Evolutionary conservation across 2,329 filamentous ascomycete species (phyloP).

Genomic region (Botryotinia calthae): DNA sequence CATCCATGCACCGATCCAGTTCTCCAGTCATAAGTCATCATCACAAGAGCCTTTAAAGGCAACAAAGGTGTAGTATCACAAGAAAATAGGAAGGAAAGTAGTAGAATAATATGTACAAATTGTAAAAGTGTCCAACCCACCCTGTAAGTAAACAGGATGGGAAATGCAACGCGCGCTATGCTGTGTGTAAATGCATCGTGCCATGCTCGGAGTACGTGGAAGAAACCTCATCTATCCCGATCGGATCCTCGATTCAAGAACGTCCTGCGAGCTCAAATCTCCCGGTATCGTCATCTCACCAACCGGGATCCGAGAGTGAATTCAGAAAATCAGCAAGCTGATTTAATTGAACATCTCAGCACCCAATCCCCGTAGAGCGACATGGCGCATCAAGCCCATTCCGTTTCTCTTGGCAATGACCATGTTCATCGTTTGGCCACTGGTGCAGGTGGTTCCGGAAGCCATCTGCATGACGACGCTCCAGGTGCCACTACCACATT

Average conservation of each 20-base stretch:
- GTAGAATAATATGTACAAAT: background rate
- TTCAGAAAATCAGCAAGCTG: background rate
- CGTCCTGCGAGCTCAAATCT: constrained; percentile 7
- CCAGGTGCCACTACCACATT: constrained; percentile 54
- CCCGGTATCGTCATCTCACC: background rate
- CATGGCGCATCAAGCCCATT: background rate
- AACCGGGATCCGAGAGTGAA: background rate
- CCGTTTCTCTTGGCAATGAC: constrained; percentile 37
- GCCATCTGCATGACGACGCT: constrained; percentile 45
- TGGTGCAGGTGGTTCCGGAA: constrained; percentile 46
- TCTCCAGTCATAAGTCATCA: background rate
- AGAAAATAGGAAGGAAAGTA: background rate
- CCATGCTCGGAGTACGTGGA: background rate
- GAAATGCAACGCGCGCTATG: background rate
- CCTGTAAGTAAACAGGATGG: background rate
- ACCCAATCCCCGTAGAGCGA: background rate
- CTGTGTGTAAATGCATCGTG: background rate
- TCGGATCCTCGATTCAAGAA: background rate
- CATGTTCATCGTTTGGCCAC: constrained; percentile 44
- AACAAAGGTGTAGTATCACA: background rate
- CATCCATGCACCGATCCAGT: background rate
- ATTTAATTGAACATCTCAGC: background rate
- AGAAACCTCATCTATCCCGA: background rate
- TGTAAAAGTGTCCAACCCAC: background rate
- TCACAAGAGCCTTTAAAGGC: background rate